A percentile compares a stretch with the other conserved stretches of the same genome.
phyloP scores from a whole-genome alignment of 2,329 filamentous ascomycete species.

The Chrysoporthe austroafricana region DNA sequence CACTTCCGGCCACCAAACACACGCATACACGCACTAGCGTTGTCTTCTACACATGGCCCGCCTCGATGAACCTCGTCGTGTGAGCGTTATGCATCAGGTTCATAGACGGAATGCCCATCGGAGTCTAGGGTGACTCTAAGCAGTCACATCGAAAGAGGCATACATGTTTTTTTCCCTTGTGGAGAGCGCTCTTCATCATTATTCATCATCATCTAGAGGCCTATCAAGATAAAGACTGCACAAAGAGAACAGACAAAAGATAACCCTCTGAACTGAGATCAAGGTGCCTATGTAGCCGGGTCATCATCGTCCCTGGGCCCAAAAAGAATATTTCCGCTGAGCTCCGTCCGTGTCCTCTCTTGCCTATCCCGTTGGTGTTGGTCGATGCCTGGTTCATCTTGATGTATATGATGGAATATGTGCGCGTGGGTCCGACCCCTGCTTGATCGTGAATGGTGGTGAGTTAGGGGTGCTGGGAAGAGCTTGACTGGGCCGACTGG shows the following conservation, averaged over 20 bases:
- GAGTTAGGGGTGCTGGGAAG: background rate
- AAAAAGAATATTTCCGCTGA: background rate
- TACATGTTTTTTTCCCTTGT: background rate
- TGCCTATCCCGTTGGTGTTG: background rate
- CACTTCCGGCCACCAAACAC: no score
- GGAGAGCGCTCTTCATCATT: background rate
- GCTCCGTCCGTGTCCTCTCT: background rate
- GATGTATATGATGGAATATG: background rate
- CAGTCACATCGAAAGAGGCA: background rate
- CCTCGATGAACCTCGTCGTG: no score
- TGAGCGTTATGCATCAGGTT: no score
- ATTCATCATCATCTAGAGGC: conserved; percentile 3
- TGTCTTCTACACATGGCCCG: no score
- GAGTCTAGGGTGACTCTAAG: no score
- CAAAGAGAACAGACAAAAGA: background rate
- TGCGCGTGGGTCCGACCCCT: background rate
- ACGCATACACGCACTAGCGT: no score
- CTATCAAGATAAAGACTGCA: background rate
- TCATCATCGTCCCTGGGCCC: background rate
- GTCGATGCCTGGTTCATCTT: conserved; percentile 8
- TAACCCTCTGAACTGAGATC: background rate
- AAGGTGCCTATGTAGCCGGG: conserved; percentile 2
- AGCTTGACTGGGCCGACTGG: background rate
- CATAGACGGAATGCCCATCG: no score
- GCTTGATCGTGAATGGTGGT: background rate